Conservation (phyloP, 768 basidiomycete species). For the Exidia glandulosa region DNA sequence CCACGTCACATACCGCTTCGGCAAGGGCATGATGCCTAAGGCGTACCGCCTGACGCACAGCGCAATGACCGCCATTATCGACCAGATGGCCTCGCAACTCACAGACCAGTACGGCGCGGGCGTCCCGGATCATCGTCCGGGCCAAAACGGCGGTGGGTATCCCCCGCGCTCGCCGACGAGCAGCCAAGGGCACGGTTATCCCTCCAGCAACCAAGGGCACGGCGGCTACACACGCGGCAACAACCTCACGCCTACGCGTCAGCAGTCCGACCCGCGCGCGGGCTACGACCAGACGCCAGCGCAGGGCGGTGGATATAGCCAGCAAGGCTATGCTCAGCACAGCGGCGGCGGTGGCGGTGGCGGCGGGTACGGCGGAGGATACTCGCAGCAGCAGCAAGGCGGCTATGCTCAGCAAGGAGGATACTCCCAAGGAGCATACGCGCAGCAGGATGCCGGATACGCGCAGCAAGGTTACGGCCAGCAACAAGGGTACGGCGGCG, state of each 20-base stretch:
- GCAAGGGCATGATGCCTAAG: constrained; percentile 83
- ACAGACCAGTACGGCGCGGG: constrained; percentile 62
- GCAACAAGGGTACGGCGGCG: neutral
- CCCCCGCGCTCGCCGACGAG: neutral
- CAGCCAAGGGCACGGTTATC: neutral
- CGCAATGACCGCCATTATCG: constrained; percentile 76
- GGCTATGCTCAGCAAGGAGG: neutral
- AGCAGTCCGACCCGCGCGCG: neutral
- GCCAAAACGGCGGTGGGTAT: neutral
- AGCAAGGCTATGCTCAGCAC: too few species aligned
- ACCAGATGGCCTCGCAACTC: constrained; percentile 43
- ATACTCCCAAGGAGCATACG: neutral
- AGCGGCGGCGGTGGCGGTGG: neutral
- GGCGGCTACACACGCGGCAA: neutral
- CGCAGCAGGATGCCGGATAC: neutral
- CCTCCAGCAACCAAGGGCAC: neutral
- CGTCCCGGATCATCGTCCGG: constrained; percentile 17
- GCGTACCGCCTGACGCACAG: constrained; percentile 63
- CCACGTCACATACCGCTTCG: constrained; percentile 79
- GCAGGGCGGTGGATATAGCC: neutral
- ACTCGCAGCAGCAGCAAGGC: neutral
- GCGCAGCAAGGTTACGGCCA: neutral
- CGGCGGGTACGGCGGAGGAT: neutral
- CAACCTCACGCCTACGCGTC: neutral
- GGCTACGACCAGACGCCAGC: neutral